Conservation (phyloP, 2,329 filamentous ascomycete species). For the Talaromyces sp. region DNA sequence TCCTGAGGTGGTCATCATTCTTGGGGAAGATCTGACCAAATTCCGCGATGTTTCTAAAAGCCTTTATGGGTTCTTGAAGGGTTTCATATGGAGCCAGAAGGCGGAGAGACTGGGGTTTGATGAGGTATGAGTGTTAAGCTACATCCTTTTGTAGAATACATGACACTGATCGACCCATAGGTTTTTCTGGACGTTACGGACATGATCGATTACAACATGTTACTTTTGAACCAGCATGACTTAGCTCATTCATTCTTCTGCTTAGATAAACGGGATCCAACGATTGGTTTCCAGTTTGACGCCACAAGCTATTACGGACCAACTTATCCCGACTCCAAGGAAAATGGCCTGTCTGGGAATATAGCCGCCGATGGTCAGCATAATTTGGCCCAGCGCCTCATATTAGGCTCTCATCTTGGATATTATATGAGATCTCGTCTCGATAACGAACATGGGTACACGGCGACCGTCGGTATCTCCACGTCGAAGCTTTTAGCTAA, state of each 20-base stretch:
- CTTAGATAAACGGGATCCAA: constrained; percentile 66
- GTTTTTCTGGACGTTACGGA: constrained; percentile 77
- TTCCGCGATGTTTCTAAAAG: constrained; percentile 84
- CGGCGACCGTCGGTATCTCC: constrained; percentile 78
- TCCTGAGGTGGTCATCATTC: constrained; percentile 76
- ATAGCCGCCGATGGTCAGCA: constrained; percentile 1
- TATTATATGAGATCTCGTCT: constrained; percentile 66
- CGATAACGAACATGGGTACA: constrained; percentile 74
- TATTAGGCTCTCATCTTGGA: constrained; percentile 77
- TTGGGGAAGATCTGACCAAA: constrained; percentile 78
- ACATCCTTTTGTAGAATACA: neutral
- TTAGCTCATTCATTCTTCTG: constrained; percentile 71
- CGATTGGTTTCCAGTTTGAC: constrained; percentile 74
- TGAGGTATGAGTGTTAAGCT: constrained; percentile 56
- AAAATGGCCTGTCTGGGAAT: neutral
- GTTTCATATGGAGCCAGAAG: constrained; percentile 70
- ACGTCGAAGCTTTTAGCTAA: constrained; percentile 85
- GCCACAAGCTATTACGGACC: constrained; percentile 62
- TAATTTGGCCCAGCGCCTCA: constrained; percentile 54
- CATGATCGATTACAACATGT: constrained; percentile 74
- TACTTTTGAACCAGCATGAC: constrained; percentile 62
- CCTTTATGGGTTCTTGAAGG: constrained; percentile 66
- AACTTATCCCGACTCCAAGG: constrained; percentile 46
- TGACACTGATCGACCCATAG: constrained; percentile 26
- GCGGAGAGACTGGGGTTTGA: constrained; percentile 85